Conservation (phyloP, 2,329 filamentous ascomycete species). For the Cordyceps farinosa region DNA sequence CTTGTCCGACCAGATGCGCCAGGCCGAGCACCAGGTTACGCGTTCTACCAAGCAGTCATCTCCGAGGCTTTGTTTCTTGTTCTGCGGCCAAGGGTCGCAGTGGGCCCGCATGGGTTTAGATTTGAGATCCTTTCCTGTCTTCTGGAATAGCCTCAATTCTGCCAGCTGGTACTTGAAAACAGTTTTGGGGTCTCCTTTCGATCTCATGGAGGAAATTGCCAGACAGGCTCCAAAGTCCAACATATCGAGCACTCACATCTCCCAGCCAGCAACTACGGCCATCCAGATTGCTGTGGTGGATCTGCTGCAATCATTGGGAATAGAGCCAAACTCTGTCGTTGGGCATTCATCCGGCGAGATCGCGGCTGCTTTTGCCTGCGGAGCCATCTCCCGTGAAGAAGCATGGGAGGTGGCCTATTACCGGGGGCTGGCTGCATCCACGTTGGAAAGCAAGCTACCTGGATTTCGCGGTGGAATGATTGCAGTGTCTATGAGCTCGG, state of each 20-base stretch:
- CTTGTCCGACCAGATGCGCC: constrained; percentile 30
- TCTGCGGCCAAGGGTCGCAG: constrained; percentile 43
- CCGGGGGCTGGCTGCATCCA: constrained; percentile 36
- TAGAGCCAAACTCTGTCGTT: constrained; percentile 34
- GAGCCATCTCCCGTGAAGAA: constrained; percentile 32
- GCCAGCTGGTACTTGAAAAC: constrained; percentile 31
- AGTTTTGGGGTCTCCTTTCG: constrained; percentile 30
- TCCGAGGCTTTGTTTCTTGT: constrained; percentile 38
- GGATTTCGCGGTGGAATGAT: constrained; percentile 40
- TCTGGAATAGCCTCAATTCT: constrained; percentile 37
- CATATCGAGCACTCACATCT: constrained; percentile 34
- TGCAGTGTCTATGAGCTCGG: constrained; percentile 34
- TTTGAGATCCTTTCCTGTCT: constrained; percentile 39
- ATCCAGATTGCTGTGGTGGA: constrained; percentile 43
- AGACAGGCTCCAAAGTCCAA: constrained; percentile 24
- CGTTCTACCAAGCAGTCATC: constrained; percentile 27
- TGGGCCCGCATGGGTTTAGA: constrained; percentile 42
- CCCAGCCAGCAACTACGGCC: constrained; percentile 41
- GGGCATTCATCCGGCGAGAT: constrained; percentile 48
- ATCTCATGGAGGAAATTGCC: constrained; percentile 36
- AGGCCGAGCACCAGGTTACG: constrained; percentile 20
- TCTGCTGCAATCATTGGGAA: constrained; percentile 32
- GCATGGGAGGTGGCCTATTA: constrained; percentile 43
- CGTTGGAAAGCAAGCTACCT: constrained; percentile 27
- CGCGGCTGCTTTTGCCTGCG: constrained; percentile 41